phyloP scores from a whole-genome alignment of 176 grass and related monocot genomes.

The Hsuehochloa calcarea region DNA sequence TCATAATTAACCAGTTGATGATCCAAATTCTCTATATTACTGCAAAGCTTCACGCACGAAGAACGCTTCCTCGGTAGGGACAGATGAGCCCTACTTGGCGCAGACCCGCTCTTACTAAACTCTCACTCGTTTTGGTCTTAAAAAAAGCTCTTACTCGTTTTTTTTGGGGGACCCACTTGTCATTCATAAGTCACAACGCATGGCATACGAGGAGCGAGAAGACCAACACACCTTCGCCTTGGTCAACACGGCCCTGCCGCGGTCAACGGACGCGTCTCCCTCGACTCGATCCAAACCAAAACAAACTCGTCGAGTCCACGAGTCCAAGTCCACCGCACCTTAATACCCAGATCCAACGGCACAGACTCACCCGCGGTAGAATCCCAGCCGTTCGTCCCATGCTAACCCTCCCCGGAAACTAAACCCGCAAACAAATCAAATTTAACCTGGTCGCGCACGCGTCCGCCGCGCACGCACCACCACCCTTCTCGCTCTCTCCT shows the following conservation, averaged over 20 bases:
- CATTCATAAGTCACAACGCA: neutral
- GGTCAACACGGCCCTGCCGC: neutral
- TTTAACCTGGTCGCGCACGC: constrained; percentile 29
- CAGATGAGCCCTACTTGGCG: no score
- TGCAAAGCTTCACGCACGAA: no score
- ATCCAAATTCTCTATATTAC: no score
- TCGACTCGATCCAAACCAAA: neutral
- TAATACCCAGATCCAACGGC: constrained; percentile 25
- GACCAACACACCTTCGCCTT: neutral
- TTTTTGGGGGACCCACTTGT: neutral
- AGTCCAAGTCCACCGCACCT: neutral
- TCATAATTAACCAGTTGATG: no score
- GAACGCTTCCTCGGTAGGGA: no score
- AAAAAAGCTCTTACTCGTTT: neutral
- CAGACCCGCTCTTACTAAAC: neutral
- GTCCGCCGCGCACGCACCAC: constrained; percentile 33
- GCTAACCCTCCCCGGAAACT: constrained; percentile 35
- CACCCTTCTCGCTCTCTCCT: neutral
- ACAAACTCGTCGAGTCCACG: neutral
- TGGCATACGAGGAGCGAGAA: neutral
- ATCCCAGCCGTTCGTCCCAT: constrained; percentile 26
- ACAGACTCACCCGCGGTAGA: fast-evolving
- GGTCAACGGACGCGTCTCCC: constrained; percentile 45
- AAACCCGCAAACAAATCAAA: constrained; percentile 3
- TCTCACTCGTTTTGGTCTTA: neutral